Conservation (phyloP, 2,329 filamentous ascomycete species). For the Pseudophaeomoniella oleicola region DNA sequence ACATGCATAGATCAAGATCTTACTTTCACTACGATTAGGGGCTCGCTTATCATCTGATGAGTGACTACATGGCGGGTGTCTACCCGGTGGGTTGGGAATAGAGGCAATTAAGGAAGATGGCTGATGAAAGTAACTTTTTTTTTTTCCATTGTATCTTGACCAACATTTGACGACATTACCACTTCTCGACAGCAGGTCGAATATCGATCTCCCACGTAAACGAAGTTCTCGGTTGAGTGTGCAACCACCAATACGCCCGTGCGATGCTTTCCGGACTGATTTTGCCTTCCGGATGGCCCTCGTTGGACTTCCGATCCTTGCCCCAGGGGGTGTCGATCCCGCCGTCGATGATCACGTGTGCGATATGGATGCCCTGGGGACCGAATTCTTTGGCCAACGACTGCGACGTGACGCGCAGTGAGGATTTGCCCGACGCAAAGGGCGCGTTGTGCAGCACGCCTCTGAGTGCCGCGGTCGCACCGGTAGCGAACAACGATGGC, state of each 20-base stretch:
- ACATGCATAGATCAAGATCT: too few species aligned
- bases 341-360: slow-evolving; percentile 71
- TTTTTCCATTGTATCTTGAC: too few species aligned
- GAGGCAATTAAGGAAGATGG: too few species aligned
- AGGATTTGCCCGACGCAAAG: slow-evolving; percentile 73
- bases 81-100: too few species aligned
- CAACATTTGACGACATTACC: too few species aligned
- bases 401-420: slow-evolving; percentile 57
- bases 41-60: too few species aligned
- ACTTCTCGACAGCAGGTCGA: slow-evolving; percentile 71
- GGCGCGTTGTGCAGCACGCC: slow-evolving; percentile 53
- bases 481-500: slow-evolving; percentile 71
- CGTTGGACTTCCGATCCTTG: slow-evolving; percentile 42
- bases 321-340: slow-evolving; percentile 68
- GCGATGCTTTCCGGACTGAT: slow-evolving; percentile 69
- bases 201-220: slow-evolving; percentile 76
- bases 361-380: slow-evolving; percentile 69
- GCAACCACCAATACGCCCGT: slow-evolving; percentile 71
- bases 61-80: too few species aligned
- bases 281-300: slow-evolving; percentile 48
- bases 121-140: too few species aligned
- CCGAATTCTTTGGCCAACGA: slow-evolving; percentile 72
- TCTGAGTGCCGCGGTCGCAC: slow-evolving; percentile 66
- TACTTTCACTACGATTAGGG: too few species aligned
- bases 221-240: slow-evolving; percentile 62